Base-by-base conservation (phyloP, 768 basidiomycete genomes). In the Tephrocybe rancida region DNA sequence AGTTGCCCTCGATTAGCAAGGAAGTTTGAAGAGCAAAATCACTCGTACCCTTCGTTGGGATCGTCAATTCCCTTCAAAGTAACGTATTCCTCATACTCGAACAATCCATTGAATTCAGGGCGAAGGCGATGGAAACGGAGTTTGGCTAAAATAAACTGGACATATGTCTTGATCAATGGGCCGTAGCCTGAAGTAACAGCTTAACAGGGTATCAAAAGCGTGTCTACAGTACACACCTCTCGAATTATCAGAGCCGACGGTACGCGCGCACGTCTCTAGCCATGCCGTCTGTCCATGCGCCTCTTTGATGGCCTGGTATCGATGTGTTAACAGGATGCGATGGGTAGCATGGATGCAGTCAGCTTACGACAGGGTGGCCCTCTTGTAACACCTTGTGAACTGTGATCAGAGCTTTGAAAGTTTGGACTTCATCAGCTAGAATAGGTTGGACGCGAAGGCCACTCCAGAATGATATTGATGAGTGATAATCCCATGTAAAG, bases 401-500 rank as follows among this genome's bases (percentile, higher is more conserved):
- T 9, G 89, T 92, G 59, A 99, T 98, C 60, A 99, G 82, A 2
- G 92, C 91, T 71, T 99, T 99, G 82, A 98, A 99, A 0, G 97
- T 96, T 73, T 97, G 95, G 0, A 98, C 85, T 75, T 99, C 97
- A 70, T 99, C 97, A 3, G 95, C 85, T 24, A 99, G 75, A 63
- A 99, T 97, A 37, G 97, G 97, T 59, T 98, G 96, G 2, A 98
- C 97, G 26, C 97, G 83, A 6, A 99, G 80, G 25, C 93, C 94
- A 62, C 92, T 94, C 97, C 97, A 99, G 69, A 98, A 98, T 5
- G 95, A 95, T 62, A 92, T 87, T 30, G 95, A 98, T 18, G 95
- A 91, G 64, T 98, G 95, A 65, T 98, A 98, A 70, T 99, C 97
- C 95, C 95, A 98, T 6, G 97, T 98, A 71, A 95, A 99, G 22